Conservation (phyloP, 768 basidiomycete genomes). For the Kwoniella heveanensis region DNA sequence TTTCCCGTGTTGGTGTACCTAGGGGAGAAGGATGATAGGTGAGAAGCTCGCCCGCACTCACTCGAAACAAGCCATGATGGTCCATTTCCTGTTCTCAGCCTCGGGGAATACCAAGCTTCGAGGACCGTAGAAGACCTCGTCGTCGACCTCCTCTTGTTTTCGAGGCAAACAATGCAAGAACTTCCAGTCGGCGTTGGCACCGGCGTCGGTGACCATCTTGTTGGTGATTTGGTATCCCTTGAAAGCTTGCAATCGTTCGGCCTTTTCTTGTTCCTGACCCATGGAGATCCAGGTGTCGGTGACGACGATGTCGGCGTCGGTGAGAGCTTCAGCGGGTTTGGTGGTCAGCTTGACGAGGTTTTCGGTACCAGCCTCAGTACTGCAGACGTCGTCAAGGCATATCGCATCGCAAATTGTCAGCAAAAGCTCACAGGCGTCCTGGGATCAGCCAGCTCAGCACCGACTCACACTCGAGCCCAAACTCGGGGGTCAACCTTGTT, state of each 20-base stretch:
- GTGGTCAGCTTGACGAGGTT: constrained; percentile 51
- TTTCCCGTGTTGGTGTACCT: too few relatives aligned
- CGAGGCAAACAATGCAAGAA: constrained; percentile 96
- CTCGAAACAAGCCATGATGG: constrained; percentile 84
- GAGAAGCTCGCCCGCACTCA: constrained; percentile 23
- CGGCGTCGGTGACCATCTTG: constrained; percentile 73
- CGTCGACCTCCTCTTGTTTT: constrained; percentile 90
- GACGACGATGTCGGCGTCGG: constrained; percentile 88
- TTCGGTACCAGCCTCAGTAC: constrained; percentile 45
- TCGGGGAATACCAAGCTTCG: constrained; percentile 90
- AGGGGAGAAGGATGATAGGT: background rate
- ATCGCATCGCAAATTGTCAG: too few relatives aligned
- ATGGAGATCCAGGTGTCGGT: constrained; percentile 99
- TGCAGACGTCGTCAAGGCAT: constrained; percentile 10
- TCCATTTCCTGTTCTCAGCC: constrained; percentile 97
- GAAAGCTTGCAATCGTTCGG: constrained; percentile 80
- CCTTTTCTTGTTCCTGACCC: constrained; percentile 96
- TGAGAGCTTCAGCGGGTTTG: constrained; percentile 77
- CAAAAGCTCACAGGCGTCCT: too few relatives aligned
- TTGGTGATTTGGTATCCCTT: constrained; percentile 93
- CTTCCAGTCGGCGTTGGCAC: constrained; percentile 83
- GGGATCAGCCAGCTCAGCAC: background rate
- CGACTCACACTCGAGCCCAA: constrained; percentile 72
- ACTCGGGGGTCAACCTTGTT: constrained; percentile 62
- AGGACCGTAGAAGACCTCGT: constrained; percentile 94